phyloP scores from a whole-genome alignment of 2,329 filamentous ascomycete genomes.

The Pseudogymnoascus sp. region DNA sequence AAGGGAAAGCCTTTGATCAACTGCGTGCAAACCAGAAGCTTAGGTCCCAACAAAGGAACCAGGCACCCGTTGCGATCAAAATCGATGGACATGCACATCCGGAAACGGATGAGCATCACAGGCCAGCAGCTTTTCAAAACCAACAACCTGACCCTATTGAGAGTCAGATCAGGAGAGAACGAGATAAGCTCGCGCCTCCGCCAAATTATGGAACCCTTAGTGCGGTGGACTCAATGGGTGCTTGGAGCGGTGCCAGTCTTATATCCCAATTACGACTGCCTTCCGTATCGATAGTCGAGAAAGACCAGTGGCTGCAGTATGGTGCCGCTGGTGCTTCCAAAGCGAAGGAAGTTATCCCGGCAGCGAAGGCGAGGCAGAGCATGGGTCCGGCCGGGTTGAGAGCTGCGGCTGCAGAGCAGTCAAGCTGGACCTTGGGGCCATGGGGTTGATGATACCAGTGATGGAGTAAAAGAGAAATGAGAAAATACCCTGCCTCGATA shows the following conservation, averaged over 20 bases:
- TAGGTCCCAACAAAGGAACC: conserved; percentile 4
- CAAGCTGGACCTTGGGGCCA: conserved; percentile 56
- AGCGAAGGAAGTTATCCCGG: conserved; percentile 53
- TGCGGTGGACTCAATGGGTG: conserved; percentile 61
- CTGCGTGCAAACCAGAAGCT: conserved; percentile 32
- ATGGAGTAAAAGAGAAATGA: background rate
- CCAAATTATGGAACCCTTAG: conserved; percentile 54
- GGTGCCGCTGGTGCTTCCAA: conserved; percentile 57
- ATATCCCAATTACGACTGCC: conserved; percentile 62
- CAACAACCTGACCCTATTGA: conserved; percentile 54
- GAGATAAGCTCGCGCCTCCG: conserved; percentile 35
- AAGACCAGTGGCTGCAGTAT: conserved; percentile 64
- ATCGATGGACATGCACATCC: background rate
- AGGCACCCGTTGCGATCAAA: background rate
- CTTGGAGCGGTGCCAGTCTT: conserved; percentile 70
- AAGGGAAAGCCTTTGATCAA: conserved; percentile 60
- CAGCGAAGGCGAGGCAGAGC: conserved; percentile 55
- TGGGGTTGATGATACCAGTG: conserved; percentile 40
- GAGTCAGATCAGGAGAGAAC: conserved; percentile 46
- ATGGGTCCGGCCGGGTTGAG: conserved; percentile 51
- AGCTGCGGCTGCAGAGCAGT: conserved; percentile 35
- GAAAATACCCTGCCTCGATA: background rate
- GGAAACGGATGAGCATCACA: conserved; percentile 24
- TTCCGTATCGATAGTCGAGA: conserved; percentile 63
- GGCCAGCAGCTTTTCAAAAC: conserved; percentile 26